Evolutionary conservation across 441 rosid genomes (phyloP), one percentile per base, ranked within the genome.

Genomic region (Eutrema salsugineum): DNA sequence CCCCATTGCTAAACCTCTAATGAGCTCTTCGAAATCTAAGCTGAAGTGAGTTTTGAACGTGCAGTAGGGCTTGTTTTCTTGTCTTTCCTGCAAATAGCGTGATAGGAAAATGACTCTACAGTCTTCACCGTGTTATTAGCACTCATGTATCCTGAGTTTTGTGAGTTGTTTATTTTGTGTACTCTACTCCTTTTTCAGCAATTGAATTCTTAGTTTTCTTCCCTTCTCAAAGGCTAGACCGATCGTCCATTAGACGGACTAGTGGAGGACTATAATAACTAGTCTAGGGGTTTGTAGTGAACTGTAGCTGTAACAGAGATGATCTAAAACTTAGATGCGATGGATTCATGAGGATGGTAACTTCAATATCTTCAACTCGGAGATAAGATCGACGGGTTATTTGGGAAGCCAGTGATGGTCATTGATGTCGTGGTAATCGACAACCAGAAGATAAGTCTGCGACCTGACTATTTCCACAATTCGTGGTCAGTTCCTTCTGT

Each of bases 1-100:
- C 62, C 83, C 90, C 33, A 56, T 83, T 33, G 92, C 92, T 50
- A 91, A 82, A 82, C 97, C 97, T 59, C 77, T 94, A 58, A 71
- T 83, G 82, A 91, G 94, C 78, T 94, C 97, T 51, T 80, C 95
- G 10, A 94, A 94, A 75, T 87, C 97, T 63, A 94, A 94, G 87
- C 90, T 94, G 60, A 91, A 85, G 86, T 91, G 83, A 89, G 83
- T 65, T 75, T 44, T 47, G 42, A 47, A 17, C 28, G 0, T 51
- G 24, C 6, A 0, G 20, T 44, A 54, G 22, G 30, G 68, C 22
- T 58, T 59, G 48, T 50, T 56, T 53, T 61, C 63, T 16, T 15
- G 66, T 55, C 66, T 56, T 68, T 49, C 7, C 27, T 68, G 62
- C 69, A 17, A 35, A 75, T 5, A 6, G 49, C 30, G 7, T 32